Base-by-base conservation (phyloP, 2,329 filamentous ascomycete genomes). In the Paramyrothecium roridum region DNA sequence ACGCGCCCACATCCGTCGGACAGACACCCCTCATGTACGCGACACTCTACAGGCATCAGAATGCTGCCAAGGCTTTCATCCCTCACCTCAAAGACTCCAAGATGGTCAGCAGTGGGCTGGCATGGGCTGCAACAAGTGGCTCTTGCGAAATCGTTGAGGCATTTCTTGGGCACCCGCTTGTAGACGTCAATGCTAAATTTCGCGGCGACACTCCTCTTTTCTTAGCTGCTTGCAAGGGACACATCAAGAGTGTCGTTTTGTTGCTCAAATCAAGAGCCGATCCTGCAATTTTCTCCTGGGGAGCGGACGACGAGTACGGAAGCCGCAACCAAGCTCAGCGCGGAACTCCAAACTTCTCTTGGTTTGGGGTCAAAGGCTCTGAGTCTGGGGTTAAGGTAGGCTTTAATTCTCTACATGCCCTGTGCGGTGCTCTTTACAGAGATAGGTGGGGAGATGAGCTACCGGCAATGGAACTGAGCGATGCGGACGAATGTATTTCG, bases 261-360 rank as follows among this genome's bases (percentile, higher is more conserved):
- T 56, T 75, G 30, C 53, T 74, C 2, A 52, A 66, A 13, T 61
- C 67, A 23, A 70, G 70, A 3, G 72, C 69, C 7, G 60, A 70
- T 59, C 63, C 64, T 3, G 65, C 64, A 23, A 48, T 59, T 16
- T 19, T 50, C 10, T 65, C 59, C 50, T 52, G 52, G 7, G 13
- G 51, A 10, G 19, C 33, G 10, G 33, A 37, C 33, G 33, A 37
- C 16, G 33, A 37, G 16, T 8, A 37, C 16, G 33, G 16, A 10
- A 10, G 10, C 16, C 16, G 33, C 16, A 37, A 37, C n/a, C n/a
- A n/a, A n/a, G n/a, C n/a, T n/a, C n/a, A n/a, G n/a, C n/a, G n/a
- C n/a, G n/a, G n/a, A n/a, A n/a, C n/a, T n/a, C n/a, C n/a, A n/a
- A n/a, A n/a, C n/a, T n/a, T n/a, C n/a, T n/a, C n/a, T n/a, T n/a